Conservation (phyloP, 176 grass and related monocot genomes). For the Rhynchospora tenuis region DNA sequence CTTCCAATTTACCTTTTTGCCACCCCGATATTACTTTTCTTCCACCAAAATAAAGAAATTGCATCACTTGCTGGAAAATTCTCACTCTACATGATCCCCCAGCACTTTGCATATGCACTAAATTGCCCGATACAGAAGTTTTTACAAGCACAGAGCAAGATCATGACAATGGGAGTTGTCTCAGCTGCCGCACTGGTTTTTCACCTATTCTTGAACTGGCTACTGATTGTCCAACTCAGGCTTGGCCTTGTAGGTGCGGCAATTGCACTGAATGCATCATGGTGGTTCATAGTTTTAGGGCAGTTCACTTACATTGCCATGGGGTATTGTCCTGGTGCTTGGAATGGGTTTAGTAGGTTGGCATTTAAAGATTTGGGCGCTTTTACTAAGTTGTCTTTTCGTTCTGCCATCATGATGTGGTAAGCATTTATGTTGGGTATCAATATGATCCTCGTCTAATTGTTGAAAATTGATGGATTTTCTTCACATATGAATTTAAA, state of each 20-base stretch:
- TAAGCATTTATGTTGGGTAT: not conserved
- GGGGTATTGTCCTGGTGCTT: slow-evolving; percentile 59
- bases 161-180: slow-evolving; percentile 45
- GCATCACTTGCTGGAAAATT: slow-evolving; percentile 30
- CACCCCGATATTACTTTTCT: slow-evolving; percentile 30
- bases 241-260: slow-evolving; percentile 56
- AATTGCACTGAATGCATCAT: slow-evolving; percentile 52
- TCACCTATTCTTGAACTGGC: slow-evolving; percentile 48
- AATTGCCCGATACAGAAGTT: slow-evolving; percentile 82
- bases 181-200: slow-evolving; percentile 30
- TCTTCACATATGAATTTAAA: not conserved
- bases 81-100: slow-evolving; percentile 39
- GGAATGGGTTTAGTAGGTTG: slow-evolving; percentile 65
- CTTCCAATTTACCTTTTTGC: slow-evolving; percentile 44
- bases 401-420: slow-evolving; percentile 77
- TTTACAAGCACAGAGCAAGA: slow-evolving; percentile 33
- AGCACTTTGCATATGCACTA: slow-evolving; percentile 41
- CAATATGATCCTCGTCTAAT: too few relatives aligned
- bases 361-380: slow-evolving; percentile 37
- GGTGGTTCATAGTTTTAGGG: slow-evolving; percentile 54
- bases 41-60: slow-evolving; percentile 36
- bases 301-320: slow-evolving; percentile 49
- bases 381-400: slow-evolving; percentile 62
- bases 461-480: too few relatives aligned
- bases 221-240: slow-evolving; percentile 35